Percentiles rank a stretch among this genome's conserved stretches.
Conservation (phyloP, 371 early-diverging fungal genomes). For the Mortierella sp. region DNA sequence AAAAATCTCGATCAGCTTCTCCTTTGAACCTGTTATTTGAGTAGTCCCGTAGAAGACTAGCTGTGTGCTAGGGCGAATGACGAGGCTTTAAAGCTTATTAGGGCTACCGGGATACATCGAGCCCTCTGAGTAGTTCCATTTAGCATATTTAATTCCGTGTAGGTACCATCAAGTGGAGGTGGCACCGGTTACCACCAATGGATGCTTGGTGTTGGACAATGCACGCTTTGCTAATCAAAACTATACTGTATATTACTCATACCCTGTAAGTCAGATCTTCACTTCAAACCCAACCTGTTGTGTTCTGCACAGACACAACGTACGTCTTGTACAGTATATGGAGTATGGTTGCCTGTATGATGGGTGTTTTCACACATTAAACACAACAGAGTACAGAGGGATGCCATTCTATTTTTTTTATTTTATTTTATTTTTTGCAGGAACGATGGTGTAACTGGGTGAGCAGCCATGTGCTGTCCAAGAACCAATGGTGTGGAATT, state of each 20-base stretch:
- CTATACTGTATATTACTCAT: not conserved
- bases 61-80: too few relatives aligned
- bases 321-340: too few relatives aligned
- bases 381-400: too few relatives aligned
- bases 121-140: not conserved
- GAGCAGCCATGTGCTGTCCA: not conserved
- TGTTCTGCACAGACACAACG: not conserved
- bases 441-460: not conserved
- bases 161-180: not conserved
- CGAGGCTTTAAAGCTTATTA: not conserved
- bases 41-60: too few relatives aligned
- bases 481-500: not conserved
- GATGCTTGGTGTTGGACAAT: not conserved
- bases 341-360: too few relatives aligned
- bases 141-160: not conserved
- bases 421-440: not conserved
- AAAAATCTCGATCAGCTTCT: not conserved
- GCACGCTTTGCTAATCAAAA: not conserved
- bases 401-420: too few relatives aligned
- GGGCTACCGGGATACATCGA: not conserved
- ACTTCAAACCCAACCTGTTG: too few relatives aligned
- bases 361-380: too few relatives aligned
- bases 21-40: not conserved
- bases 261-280: too few relatives aligned
- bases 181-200: not conserved